Percentiles rank a stretch among this genome's conserved stretches.
Evolutionary conservation across 2,329 filamentous ascomycete genomes (phyloP).

Genomic region (Plectosphaerella cucumerina): DNA sequence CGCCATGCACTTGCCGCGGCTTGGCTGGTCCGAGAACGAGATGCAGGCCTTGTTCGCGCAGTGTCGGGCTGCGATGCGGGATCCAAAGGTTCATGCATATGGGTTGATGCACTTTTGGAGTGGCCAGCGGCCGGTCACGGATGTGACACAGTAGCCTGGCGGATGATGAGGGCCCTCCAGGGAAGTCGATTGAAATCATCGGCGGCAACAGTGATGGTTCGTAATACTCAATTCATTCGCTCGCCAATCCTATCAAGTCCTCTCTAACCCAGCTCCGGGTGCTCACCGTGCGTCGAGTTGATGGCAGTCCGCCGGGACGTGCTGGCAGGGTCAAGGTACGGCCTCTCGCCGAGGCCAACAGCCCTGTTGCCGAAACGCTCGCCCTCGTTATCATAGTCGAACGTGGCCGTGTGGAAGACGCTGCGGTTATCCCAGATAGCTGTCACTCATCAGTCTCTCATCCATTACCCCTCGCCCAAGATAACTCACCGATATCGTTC

Average conservation of each 20-base stretch:
- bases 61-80: slow-evolving; percentile 20
- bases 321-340: slow-evolving; percentile 48
- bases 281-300: not conserved
- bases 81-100: slow-evolving; percentile 22
- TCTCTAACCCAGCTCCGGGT: slow-evolving; percentile 1
- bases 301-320: slow-evolving; percentile 22
- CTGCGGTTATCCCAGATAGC: slow-evolving; percentile 61
- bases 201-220: too few relatives aligned
- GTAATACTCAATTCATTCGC: too few relatives aligned
- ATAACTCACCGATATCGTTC: slow-evolving; percentile 29
- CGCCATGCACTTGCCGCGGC: slow-evolving; percentile 30
- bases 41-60: slow-evolving; percentile 21
- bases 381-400: slow-evolving; percentile 50
- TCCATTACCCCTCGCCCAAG: not conserved
- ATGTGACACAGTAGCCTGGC: too few relatives aligned
- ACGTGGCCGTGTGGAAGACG: slow-evolving; percentile 54
- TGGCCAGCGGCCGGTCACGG: slow-evolving; percentile 28
- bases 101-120: slow-evolving; percentile 39
- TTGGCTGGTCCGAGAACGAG: slow-evolving; percentile 28
- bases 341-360: slow-evolving; percentile 51
- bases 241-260: not conserved
- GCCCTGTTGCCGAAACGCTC: slow-evolving; percentile 46
- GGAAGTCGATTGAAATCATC: too few relatives aligned
- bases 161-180: too few relatives aligned
- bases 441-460: not conserved